Percentiles rank a stretch among this genome's conserved stretches.
Conservation (phyloP, 352 stramenopile genomes). For the Phytophthora aleatoria region DNA sequence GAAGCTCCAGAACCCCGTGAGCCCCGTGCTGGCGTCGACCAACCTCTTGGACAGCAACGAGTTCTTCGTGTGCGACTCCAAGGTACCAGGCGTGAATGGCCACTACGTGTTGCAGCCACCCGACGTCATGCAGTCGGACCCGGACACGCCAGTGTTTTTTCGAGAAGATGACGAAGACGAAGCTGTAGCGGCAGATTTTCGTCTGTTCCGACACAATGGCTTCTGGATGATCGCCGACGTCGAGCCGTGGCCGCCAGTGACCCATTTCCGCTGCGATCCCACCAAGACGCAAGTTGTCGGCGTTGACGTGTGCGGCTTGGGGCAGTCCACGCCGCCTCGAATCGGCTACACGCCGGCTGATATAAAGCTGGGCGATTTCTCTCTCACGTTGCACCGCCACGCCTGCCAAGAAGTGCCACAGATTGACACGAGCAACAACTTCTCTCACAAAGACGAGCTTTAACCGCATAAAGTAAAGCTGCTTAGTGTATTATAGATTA, state of each 20-base stretch:
- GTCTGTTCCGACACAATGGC: slow-evolving; percentile 60
- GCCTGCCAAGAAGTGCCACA: slow-evolving; percentile 18
- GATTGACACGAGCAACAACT: slow-evolving; percentile 17
- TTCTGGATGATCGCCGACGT: slow-evolving; percentile 77
- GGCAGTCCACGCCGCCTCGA: slow-evolving; percentile 39
- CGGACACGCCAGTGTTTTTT: slow-evolving; percentile 46
- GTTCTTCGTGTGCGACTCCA: slow-evolving; percentile 66
- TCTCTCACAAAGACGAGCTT: slow-evolving; percentile 39
- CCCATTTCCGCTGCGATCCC: slow-evolving; percentile 68
- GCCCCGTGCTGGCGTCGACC: slow-evolving; percentile 8
- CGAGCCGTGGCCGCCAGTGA: slow-evolving; percentile 54
- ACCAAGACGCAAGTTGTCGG: slow-evolving; percentile 40
- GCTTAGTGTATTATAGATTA: background rate
- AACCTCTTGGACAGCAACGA: slow-evolving; percentile 36
- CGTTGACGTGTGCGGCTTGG: slow-evolving; percentile 34
- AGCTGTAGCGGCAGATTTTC: slow-evolving; percentile 41
- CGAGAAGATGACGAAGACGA: slow-evolving; percentile 40
- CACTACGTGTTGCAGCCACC: slow-evolving; percentile 47
- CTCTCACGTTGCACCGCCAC: slow-evolving; percentile 33
- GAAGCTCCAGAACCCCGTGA: background rate
- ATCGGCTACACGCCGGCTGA: slow-evolving; percentile 48
- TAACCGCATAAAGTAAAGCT: slow-evolving; percentile 19
- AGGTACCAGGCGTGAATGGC: slow-evolving; percentile 54
- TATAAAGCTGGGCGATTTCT: slow-evolving; percentile 6
- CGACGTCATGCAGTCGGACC: slow-evolving; percentile 36